Base-by-base conservation (phyloP, 2,329 filamentous ascomycete species). In the Aureobasidium melanogenum region DNA sequence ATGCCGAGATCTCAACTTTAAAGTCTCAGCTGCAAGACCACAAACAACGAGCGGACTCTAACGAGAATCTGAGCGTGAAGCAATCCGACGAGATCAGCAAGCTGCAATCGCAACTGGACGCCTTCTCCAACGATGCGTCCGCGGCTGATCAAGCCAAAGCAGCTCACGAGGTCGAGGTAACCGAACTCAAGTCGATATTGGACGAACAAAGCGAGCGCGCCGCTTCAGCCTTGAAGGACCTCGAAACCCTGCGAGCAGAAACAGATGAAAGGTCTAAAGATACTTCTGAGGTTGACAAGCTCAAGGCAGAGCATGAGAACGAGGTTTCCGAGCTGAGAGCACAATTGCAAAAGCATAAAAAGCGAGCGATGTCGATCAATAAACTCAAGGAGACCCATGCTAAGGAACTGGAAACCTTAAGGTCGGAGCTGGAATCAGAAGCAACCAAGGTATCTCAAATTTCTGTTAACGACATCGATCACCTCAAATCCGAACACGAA, bases 381-480 rank as follows among this genome's bases (percentile, higher is more conserved):
- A 54, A 56, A 41, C 52, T 70, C 30, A 64, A 67, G 59, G 60
- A 64, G 2, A 61, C 59, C 22, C 67, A 70, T 50, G 50, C 60
- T 3, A 43, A 55, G 22, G 67, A 70, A 50, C 62, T 71, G 14
- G 51, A 64, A 34, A 56, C 54, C 22, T 55, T 71, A 15, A 64
- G 64, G 22, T 51, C 64, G 7, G 68, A 72, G 34, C 56, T 69
- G 26, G 68, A 69, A 19, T 65, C 61, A 8, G 39, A 59, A n/a
- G 17, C 56, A 44, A 41, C 28, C 44, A 59, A 59, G 44, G 56
- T 50, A 59, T 39, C 56, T 50, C 41, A 58, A 58, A n/a, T 58
- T 58, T 58, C 54, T 22, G 41, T 46, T 58, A 59, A 15, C 43
- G 56, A 59, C 32, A 30, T 59, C 24, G 43, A 57, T 44, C 22